Base-by-base conservation (phyloP, 1,284 basidiomycete species). In the Pseudozyma hubeiensis region DNA sequence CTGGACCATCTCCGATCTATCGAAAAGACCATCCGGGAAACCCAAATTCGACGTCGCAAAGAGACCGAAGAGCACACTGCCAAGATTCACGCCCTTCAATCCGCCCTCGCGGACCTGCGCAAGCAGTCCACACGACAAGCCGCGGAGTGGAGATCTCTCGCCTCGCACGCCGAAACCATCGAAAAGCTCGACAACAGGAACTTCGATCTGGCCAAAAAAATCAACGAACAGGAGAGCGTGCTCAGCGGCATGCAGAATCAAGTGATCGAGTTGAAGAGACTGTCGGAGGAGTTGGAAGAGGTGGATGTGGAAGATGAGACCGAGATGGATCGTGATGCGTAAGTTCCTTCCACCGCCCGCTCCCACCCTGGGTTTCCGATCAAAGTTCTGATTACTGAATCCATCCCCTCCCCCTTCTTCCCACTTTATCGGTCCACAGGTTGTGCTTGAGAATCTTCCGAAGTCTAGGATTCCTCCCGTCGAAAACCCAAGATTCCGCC, bases 171-270 rank as follows among this genome's bases (percentile, higher is more conserved):
- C 2, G 59, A 69, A 8, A 64, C 56, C 2, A 78, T 81, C 43
- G 70, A 72, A 24, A 67, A 69, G 30, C 51, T 81, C 33, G 79
- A 81, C 39, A 73, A 79, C 33, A 33, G 69, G n/a, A 79, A 81
- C 47, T 81, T 81, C 34, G 76, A 78, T 37, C 61, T 81, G 7
- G 79, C 77, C 8, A 79, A 79, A 47, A 81, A 70, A 29, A 77
- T 78, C 49, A 81, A 81, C 55, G 79, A 81, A 52, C 66, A 77
- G 46, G 77, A 81, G 55, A 16, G 58, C n/a, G 44, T 66, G 1
- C 60, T 81, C 5, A 61, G 56, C 17, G 35, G 44, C 30, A 73
- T 81, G 29, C 76, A 81, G 55, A 64, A 62, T 5, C 68, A 81
- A 43, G 54, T 81, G 29, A 17, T 59, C 2, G 69, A 76, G 17